phyloP scores from a whole-genome alignment of 2,329 filamentous ascomycete species.

The Talaromyces sp. region DNA sequence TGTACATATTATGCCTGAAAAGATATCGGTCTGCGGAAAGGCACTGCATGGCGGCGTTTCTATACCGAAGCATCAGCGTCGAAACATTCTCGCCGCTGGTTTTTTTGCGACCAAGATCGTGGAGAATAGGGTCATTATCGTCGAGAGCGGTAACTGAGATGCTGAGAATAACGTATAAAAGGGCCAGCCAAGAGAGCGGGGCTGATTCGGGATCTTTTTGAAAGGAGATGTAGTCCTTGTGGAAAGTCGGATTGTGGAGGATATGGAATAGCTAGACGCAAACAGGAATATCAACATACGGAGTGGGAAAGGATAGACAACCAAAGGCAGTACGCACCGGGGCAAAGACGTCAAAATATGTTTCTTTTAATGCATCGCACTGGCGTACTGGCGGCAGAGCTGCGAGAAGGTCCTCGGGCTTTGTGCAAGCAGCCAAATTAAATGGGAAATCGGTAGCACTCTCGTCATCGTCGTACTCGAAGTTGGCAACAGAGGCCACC shows the following conservation, averaged over 20 bases:
- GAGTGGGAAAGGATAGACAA: background rate
- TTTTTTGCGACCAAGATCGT: slow-evolving; percentile 32
- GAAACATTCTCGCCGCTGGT: slow-evolving; percentile 32
- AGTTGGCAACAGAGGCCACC: slow-evolving; percentile 21
- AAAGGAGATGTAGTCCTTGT: slow-evolving; percentile 34
- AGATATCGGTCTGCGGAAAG: slow-evolving; percentile 35
- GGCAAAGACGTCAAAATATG: slow-evolving; percentile 35
- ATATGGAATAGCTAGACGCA: slow-evolving; percentile 31
- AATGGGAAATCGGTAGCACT: slow-evolving; percentile 31
- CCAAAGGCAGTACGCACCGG: slow-evolving; percentile 22
- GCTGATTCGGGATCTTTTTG: slow-evolving; percentile 29
- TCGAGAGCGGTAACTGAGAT: slow-evolving; percentile 34
- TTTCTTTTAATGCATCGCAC: slow-evolving; percentile 30
- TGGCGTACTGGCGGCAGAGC: slow-evolving; percentile 30
- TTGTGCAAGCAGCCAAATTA: slow-evolving; percentile 18
- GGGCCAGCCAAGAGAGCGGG: slow-evolving; percentile 32
- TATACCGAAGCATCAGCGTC: slow-evolving; percentile 31
- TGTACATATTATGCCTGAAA: slow-evolving; percentile 34
- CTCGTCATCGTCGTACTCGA: slow-evolving; percentile 23
- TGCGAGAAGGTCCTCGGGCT: slow-evolving; percentile 25
- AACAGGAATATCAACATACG: background rate
- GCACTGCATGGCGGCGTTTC: slow-evolving; percentile 32
- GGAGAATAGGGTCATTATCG: slow-evolving; percentile 29
- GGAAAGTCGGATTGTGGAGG: slow-evolving; percentile 37
- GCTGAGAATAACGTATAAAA: slow-evolving; percentile 34